phyloP scores from a whole-genome alignment of 352 stramenopile species.

The Blastocystis sp. region DNA sequence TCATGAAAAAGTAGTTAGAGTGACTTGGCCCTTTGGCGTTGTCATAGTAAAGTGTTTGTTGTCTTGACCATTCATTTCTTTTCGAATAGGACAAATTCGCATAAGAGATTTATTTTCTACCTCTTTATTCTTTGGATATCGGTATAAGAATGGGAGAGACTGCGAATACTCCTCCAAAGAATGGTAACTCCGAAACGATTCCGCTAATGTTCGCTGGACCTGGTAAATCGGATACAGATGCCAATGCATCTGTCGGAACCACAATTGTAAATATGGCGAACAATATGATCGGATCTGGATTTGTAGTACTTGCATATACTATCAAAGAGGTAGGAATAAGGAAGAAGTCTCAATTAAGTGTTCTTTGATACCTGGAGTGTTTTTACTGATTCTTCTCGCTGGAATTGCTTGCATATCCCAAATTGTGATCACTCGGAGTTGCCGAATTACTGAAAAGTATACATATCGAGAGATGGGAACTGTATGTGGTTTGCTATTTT shows the following conservation, averaged over 20 bases:
- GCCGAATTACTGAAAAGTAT: conserved; percentile 42
- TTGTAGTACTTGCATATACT: conserved; percentile 47
- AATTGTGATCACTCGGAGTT: conserved; percentile 38
- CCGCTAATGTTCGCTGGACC: not conserved
- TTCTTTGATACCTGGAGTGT: conserved; percentile 43
- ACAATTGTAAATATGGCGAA: conserved; percentile 57
- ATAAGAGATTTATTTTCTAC: not conserved
- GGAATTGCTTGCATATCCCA: conserved; percentile 32
- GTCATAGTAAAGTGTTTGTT: not conserved
- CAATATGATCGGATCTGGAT: conserved; percentile 41
- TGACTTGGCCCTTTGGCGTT: not conserved
- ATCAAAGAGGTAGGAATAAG: not conserved
- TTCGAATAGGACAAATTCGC: not conserved
- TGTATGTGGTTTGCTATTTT: not conserved
- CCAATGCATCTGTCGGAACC: not conserved
- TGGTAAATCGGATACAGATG: not conserved
- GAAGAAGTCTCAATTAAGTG: not conserved
- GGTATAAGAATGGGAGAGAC: not conserved
- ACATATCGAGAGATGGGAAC: conserved; percentile 39
- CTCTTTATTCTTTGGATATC: not conserved
- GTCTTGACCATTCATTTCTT: not conserved
- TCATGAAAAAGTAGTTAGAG: not conserved
- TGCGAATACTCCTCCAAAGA: not conserved
- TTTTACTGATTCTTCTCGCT: conserved; percentile 1
- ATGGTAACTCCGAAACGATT: not conserved